These are phyloP conservation scores for Neohortaea acidophila DNA, from an alignment of 495 filamentous ascomycete species.

Conservation along the genomic window DNA sequence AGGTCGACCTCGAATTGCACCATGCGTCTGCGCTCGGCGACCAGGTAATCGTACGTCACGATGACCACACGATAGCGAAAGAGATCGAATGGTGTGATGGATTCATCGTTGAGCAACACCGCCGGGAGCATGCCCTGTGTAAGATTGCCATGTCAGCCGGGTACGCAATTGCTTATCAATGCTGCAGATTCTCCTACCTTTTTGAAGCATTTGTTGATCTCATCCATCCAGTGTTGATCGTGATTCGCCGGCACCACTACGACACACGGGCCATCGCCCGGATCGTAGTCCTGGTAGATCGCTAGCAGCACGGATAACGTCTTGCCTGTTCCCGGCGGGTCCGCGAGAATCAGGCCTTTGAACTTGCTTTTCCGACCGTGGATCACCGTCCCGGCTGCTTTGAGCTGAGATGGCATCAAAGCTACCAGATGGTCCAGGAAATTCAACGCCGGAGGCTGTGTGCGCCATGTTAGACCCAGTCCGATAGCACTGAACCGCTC, in stretches of 20 bases:
- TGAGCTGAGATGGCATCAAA: too few relatives aligned
- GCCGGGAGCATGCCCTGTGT: background rate
- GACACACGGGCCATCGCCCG: background rate
- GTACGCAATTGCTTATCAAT: too few relatives aligned
- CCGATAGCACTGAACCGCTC: too few relatives aligned
- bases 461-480: too few relatives aligned
- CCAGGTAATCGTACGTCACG: background rate
- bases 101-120: background rate
- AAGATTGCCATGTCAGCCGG: background rate
- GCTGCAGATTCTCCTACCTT: too few relatives aligned
- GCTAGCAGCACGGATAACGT: background rate
- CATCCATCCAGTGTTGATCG: background rate
- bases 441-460: too few relatives aligned
- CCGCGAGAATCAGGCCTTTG: background rate
- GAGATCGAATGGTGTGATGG: background rate
- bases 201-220: background rate
- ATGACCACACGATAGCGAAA: background rate
- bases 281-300: background rate
- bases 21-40: background rate
- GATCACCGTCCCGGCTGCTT: background rate
- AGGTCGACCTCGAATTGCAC: background rate
- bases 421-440: too few relatives aligned
- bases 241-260: background rate
- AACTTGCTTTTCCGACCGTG: background rate
- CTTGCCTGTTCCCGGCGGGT: background rate